These are phyloP conservation scores for Kurtzmaniella quercitrusa DNA, from an alignment of 1,139 yeast genomes.

Conservation along the genomic window DNA sequence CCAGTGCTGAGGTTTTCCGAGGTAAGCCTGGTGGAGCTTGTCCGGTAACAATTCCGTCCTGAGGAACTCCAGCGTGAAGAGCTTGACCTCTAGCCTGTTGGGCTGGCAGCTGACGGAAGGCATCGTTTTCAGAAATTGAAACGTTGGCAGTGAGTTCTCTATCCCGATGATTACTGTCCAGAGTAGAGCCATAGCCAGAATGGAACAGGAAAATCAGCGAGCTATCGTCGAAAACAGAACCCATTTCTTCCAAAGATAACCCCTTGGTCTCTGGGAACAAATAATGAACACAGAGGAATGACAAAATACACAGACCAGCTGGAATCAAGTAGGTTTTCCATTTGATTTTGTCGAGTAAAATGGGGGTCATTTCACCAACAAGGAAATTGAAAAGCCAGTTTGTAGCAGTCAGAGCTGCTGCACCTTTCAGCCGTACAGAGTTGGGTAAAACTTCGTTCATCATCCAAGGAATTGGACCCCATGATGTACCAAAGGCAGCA, in stretches of 20 bases:
- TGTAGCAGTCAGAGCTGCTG: conserved; percentile 85
- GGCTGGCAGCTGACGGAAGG: conserved; percentile 31
- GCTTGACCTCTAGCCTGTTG: conserved; percentile 38
- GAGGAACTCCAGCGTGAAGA: conserved; percentile 18
- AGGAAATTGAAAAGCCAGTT: conserved; percentile 94
- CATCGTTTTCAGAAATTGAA: conserved; percentile 11
- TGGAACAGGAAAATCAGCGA: conserved; percentile 45
- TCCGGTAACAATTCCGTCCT: conserved; percentile 21
- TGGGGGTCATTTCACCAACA: conserved; percentile 89
- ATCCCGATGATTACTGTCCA: conserved; percentile 4
- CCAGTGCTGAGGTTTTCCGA: conserved; percentile 21
- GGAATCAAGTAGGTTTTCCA: conserved; percentile 85
- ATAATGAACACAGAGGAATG: conserved; percentile 51
- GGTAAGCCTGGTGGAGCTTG: conserved; percentile 18
- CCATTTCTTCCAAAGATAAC: conserved; percentile 51
- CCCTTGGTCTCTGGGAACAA: conserved; percentile 57
- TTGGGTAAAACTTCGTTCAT: conserved; percentile 88
- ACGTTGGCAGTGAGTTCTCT: conserved; percentile 5
- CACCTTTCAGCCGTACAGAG: conserved; percentile 86
- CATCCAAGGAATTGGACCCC: conserved; percentile 97
- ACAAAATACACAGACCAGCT: conserved; percentile 68
- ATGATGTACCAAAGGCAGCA: conserved; percentile 80
- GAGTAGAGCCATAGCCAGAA: conserved; percentile 20
- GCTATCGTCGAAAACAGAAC: conserved; percentile 45
- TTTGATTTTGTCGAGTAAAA: conserved; percentile 67